Evolutionary conservation across 2,329 filamentous ascomycete species (phyloP), one percentile per base, ranked within the genome.

Genomic region (Domatiomyces globalis): DNA sequence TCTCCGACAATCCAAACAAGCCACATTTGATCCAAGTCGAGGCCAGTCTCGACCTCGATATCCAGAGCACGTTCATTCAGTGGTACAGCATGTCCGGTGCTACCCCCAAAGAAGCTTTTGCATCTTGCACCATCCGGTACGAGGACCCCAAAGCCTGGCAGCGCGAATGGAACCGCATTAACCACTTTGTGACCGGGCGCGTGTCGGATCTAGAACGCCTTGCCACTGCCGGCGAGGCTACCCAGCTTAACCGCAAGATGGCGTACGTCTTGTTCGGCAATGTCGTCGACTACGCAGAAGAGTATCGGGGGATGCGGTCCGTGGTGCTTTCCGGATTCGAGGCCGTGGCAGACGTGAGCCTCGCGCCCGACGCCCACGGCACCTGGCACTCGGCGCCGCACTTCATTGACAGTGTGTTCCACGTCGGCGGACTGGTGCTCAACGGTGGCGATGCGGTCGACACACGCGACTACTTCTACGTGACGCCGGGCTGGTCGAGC

Each of bases 381-480:
- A 55, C 47, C 12, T 67, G 62, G 63, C 57, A 56, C 29, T 55
- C 60, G 1, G 60, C 65, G 1, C 67, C 68, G 1, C 63, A 58
- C 43, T 64, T 61, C 49, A 63, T 68, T 27, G 68, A 70, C 49
- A 63, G 58, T 27, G 55, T 66, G 1, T 63, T 60, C 12, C 67
- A 69, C 43, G 25, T 69, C 9, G 61, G 61, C 9, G 67, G 67
- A 1, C 70, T 70, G 50, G 59, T 68, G 19, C 61, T 67, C 55
- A 70, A 70, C 52, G 63, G 58, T 2, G 53, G 60, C 6, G 60
- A 49, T 19, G 52, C 56, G 17, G 46, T 62, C 19, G 54, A 54
- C 4, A 48, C 45, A 4, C 9, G 15, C 2, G 12, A 29, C 5
- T 57, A 64, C 15, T 65, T 65, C 0, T 69, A 60, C 49, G 61